Evolutionary conservation across 2,329 filamentous ascomycete species (phyloP).

Genomic region (Parascedosporium putredinis): DNA sequence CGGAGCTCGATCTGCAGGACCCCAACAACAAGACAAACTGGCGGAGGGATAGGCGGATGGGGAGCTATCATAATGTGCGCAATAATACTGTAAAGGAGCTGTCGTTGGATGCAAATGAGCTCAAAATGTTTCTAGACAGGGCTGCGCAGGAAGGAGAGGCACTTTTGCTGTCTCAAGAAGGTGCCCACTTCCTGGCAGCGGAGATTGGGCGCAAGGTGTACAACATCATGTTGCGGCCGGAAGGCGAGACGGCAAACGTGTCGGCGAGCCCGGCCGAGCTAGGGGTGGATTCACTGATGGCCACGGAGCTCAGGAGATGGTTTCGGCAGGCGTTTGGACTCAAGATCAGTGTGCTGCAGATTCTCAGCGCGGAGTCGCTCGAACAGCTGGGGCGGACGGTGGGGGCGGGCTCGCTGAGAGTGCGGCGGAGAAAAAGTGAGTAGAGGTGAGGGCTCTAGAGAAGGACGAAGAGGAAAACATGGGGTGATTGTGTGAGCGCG

Average conservation of each 20-base stretch:
- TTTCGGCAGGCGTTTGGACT: conserved; percentile 4
- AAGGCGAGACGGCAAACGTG: not conserved
- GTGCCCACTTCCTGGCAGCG: not conserved
- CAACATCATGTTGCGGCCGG: conserved; percentile 2
- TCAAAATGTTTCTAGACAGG: conserved; percentile 1
- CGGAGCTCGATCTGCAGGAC: conserved; percentile 1
- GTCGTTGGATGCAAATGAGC: not conserved
- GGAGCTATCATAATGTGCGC: conserved; percentile 3
- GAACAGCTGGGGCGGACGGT: not conserved
- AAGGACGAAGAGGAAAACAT: no score
- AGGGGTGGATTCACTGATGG: conserved; percentile 4
- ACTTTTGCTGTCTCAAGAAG: not conserved
- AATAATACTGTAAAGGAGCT: no score
- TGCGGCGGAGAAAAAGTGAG: not conserved
- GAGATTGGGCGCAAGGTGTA: not conserved
- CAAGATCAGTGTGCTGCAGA: not conserved
- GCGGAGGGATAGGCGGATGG: conserved; percentile 4
- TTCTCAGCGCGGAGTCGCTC: not conserved
- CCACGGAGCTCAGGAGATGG: conserved; percentile 4
- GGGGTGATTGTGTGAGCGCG: no score
- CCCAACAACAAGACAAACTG: conserved; percentile 2
- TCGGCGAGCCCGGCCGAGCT: not conserved
- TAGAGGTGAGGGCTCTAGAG: no score
- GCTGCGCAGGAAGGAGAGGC: not conserved
- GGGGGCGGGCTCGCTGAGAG: not conserved